Evolutionary conservation across 1,284 basidiomycete species (phyloP), one percentile per base, ranked within the genome.

Genomic region (Neolentinus lepideus): DNA sequence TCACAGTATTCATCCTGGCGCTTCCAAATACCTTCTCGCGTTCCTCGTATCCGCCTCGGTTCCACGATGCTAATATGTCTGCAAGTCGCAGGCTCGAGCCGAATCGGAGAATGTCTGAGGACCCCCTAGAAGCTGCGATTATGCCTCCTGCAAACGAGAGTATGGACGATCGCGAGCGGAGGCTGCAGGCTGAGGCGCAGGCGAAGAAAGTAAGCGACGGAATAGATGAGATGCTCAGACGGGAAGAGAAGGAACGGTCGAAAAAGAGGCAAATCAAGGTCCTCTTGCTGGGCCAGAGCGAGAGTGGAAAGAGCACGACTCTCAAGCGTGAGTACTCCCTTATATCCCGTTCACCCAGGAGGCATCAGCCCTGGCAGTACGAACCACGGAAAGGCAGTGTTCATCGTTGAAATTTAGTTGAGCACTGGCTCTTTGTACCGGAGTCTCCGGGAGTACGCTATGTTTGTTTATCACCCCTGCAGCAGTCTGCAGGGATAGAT

Each of bases 231-330:
- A 81, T 85, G 80, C 73, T 92, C 63, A 77, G 77, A 57, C 74
- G 78, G 57, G 85, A 88, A 62, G 75, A 76, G 56, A 77, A 74
- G 56, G 80, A 81, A 60, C 73, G 72, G 71, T 81, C 78, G 66
- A 69, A 71, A 54, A 82, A 79, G 61, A 71, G 76, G 54, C 80
- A 84, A 62, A 78, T 91, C 67, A 87, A 85, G 66, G 80, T 92
- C 51, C 74, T 92, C 53, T 75, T 92, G 55, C 80, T 92, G 31
- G 89, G 89, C 57, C 88, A 91, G 75, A 88, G 85, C 61, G 88
- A 90, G 75, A 87, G 84, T 62, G 85, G 86, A 36, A 91, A 90
- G 75, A 88, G 84, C 65, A 90, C 88, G 12, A 90, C 88, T 3
- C 75, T 90, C 61, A 90, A 90, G 72, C 87, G 88, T 90, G 73